Evolutionary conservation across 352 stramenopile genomes (phyloP).

Genomic region (Phytophthora megakarya): DNA sequence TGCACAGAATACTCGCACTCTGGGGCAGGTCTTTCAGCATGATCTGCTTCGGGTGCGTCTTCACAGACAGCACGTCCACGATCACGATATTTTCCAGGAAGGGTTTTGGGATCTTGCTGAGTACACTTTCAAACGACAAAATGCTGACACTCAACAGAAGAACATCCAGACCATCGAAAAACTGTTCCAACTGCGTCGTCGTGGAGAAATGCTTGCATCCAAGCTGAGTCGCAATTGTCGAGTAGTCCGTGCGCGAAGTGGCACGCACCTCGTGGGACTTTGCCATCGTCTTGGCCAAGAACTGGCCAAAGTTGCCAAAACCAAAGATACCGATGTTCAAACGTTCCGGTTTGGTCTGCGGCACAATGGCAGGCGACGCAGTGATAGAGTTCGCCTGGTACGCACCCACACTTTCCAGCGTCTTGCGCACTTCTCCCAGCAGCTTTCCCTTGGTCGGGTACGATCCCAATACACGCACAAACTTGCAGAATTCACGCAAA

Average conservation of each 20-base stretch:
- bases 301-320: conserved; percentile 98
- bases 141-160: conserved; percentile 91
- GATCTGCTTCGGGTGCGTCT: conserved; percentile 95
- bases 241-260: conserved; percentile 90
- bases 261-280: conserved; percentile 91
- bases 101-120: conserved; percentile 64
- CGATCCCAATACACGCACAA: conserved; percentile 87
- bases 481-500: conserved; percentile 86
- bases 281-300: conserved; percentile 95
- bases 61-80: conserved; percentile 98
- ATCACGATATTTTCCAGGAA: conserved; percentile 90
- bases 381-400: conserved; percentile 38
- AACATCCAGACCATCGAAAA: conserved; percentile 94
- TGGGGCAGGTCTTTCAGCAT: conserved; percentile 91
- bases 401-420: conserved; percentile 55
- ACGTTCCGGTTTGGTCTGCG: conserved; percentile 39
- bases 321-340: conserved; percentile 96
- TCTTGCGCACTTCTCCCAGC: conserved; percentile 58
- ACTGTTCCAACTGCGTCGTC: conserved; percentile 79
- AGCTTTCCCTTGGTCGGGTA: conserved; percentile 84
- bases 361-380: conserved; percentile 30
- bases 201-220: conserved; percentile 70
- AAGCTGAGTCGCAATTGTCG: conserved; percentile 45
- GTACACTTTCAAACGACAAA: conserved; percentile 74
- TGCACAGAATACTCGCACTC: conserved; percentile 94